A percentile compares a stretch with the other conserved stretches of the same genome.
Conservation (phyloP, 2,329 filamentous ascomycete genomes). For the Cercospora sp. region DNA sequence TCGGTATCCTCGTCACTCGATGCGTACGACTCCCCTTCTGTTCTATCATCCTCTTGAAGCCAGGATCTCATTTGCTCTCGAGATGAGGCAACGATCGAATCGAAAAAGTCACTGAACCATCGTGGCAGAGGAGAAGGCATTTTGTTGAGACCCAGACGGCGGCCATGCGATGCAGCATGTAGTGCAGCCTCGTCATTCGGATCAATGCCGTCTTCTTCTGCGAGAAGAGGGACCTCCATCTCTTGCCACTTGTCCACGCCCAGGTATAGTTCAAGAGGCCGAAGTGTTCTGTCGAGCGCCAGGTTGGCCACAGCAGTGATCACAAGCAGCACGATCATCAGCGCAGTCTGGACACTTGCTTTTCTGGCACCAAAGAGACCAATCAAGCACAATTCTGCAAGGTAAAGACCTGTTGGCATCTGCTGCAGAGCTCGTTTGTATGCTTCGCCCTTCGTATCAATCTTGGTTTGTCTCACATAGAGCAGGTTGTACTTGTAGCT, state of each 20-base stretch:
- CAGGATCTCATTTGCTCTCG: constrained; percentile 28
- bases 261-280: constrained; percentile 37
- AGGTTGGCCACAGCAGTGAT: constrained; percentile 39
- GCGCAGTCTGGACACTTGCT: constrained; percentile 44
- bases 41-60: constrained; percentile 24
- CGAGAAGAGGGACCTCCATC: constrained; percentile 34
- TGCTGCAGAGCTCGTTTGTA: constrained; percentile 51
- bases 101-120: constrained; percentile 35
- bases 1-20: constrained; percentile 36
- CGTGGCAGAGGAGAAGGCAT: constrained; percentile 30
- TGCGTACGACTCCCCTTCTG: constrained; percentile 25
- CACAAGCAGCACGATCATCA: constrained; percentile 46
- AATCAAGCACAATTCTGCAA: constrained; percentile 51
- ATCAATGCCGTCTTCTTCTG: constrained; percentile 34
- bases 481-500: constrained; percentile 53
- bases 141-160: constrained; percentile 33
- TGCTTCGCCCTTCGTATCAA: constrained; percentile 50
- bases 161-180: constrained; percentile 36
- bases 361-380: constrained; percentile 46
- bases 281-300: constrained; percentile 34
- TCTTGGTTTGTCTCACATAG: constrained; percentile 49
- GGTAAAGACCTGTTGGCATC: constrained; percentile 50
- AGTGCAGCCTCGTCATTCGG: constrained; percentile 32
- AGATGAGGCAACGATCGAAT: constrained; percentile 31
- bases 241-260: constrained; percentile 37